Percentiles rank a stretch among this genome's conserved stretches.
phyloP scores from a whole-genome alignment of 148 eudicot species.

The Rheum nobile region DNA sequence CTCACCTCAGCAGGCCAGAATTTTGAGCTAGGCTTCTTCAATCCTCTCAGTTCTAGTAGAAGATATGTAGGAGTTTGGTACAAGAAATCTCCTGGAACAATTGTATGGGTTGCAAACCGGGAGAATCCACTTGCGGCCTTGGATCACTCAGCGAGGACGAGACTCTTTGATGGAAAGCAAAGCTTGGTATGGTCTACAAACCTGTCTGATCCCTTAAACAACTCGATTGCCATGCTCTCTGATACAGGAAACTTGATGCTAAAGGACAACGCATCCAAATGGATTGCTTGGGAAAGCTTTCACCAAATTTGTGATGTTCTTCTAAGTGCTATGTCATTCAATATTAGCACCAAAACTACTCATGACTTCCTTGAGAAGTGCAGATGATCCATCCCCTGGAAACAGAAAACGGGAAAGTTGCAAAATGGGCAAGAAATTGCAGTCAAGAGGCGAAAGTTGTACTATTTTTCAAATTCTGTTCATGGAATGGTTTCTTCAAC shows the following conservation, averaged over 20 bases:
- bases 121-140: conserved; percentile 16
- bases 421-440: no score
- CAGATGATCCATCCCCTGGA: conserved; percentile 9
- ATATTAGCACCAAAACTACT: not conserved
- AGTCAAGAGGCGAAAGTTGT: no score
- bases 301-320: not conserved
- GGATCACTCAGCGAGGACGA: not conserved
- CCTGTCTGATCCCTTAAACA: not conserved
- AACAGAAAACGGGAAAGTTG: no score
- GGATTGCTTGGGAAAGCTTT: conserved; percentile 7
- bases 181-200: conserved; percentile 1
- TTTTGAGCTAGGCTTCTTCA: conserved; percentile 27
- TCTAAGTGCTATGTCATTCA: not conserved
- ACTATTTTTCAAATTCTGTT: not conserved
- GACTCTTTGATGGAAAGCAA: conserved; percentile 4
- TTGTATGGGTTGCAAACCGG: conserved; percentile 47
- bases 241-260: conserved; percentile 9
- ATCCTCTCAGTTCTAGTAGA: conserved; percentile 12
- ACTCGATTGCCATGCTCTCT: conserved; percentile 5
- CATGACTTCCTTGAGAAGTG: conserved; percentile 7
- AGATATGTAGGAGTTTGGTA: conserved; percentile 31
- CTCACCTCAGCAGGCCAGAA: conserved; percentile 12
- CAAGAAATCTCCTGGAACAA: conserved; percentile 17
- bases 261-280: not conserved
- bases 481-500: not conserved